Conservation (phyloP, 1,284 basidiomycete genomes). For the Ganoderma leucocontextum region DNA sequence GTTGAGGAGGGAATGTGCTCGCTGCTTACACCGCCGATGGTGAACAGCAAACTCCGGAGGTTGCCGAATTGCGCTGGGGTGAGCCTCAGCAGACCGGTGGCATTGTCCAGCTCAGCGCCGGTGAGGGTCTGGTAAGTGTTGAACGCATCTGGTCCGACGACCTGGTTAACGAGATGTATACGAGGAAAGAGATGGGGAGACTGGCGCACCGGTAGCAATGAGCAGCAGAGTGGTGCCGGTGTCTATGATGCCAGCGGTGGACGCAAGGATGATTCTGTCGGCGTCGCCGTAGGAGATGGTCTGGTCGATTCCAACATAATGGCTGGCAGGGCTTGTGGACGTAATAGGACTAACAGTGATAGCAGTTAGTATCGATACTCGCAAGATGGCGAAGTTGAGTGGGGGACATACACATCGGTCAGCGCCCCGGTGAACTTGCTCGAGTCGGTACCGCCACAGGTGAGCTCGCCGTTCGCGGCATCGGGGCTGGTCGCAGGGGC, state of each 20-base stretch:
- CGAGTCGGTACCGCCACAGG: background rate
- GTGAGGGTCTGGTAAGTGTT: conserved; percentile 36
- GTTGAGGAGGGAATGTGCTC: background rate
- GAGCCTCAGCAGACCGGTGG: conserved; percentile 40
- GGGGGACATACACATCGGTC: background rate
- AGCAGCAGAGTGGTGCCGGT: conserved; percentile 56
- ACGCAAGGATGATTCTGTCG: conserved; percentile 50
- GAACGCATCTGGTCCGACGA: conserved; percentile 41
- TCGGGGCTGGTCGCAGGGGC: conserved; percentile 45
- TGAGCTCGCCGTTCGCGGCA: conserved; percentile 33
- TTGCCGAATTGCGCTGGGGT: conserved; percentile 35
- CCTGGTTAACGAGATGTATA: conserved; percentile 26
- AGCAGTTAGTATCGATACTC: background rate
- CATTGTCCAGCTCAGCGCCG: conserved; percentile 35
- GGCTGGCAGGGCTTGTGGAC: conserved; percentile 51
- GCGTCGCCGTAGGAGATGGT: conserved; percentile 57
- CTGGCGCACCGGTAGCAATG: conserved; percentile 43
- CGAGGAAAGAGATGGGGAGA: background rate
- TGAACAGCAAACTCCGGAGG: conserved; percentile 40
- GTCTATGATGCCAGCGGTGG: conserved; percentile 68
- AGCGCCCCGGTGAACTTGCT: background rate
- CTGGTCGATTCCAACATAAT: conserved; percentile 73
- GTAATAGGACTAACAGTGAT: conserved; percentile 52
- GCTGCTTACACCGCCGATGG: conserved; percentile 29
- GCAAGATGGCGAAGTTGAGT: background rate